phyloP scores from a whole-genome alignment of 2,329 filamentous ascomycete species.

The Colletotrichum endophyticum region DNA sequence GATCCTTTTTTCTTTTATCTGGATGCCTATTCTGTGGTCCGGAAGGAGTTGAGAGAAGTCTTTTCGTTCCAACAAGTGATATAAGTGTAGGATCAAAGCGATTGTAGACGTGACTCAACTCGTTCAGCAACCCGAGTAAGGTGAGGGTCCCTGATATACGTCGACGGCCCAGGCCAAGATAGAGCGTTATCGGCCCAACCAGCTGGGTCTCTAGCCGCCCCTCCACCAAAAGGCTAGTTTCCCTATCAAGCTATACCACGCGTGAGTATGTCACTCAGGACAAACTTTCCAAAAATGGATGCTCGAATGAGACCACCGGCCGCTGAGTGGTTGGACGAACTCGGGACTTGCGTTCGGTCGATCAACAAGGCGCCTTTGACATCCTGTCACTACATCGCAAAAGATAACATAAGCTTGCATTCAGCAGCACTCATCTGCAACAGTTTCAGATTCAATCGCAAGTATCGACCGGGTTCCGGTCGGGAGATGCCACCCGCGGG shows the following conservation, averaged over 20 bases:
- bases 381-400: not conserved
- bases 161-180: not conserved
- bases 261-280: not conserved
- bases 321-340: not conserved
- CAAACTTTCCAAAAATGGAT: not conserved
- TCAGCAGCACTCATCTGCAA: not conserved
- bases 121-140: not conserved
- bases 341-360: not conserved
- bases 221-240: not conserved
- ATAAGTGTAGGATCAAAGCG: not conserved
- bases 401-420: not conserved
- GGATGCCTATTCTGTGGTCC: too few relatives aligned
- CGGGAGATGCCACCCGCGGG: not conserved
- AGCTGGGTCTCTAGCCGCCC: not conserved
- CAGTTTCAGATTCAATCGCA: not conserved
- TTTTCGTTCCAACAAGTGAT: not conserved
- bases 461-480: not conserved
- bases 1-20: too few relatives aligned
- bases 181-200: conserved; percentile 8
- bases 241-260: not conserved
- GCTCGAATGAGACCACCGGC: not conserved
- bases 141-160: not conserved
- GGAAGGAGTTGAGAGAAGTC: not conserved
- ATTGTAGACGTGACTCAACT: not conserved
- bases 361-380: not conserved